phyloP scores from a whole-genome alignment of 2,329 filamentous ascomycete genomes.

The Colletotrichum higginsianum region DNA sequence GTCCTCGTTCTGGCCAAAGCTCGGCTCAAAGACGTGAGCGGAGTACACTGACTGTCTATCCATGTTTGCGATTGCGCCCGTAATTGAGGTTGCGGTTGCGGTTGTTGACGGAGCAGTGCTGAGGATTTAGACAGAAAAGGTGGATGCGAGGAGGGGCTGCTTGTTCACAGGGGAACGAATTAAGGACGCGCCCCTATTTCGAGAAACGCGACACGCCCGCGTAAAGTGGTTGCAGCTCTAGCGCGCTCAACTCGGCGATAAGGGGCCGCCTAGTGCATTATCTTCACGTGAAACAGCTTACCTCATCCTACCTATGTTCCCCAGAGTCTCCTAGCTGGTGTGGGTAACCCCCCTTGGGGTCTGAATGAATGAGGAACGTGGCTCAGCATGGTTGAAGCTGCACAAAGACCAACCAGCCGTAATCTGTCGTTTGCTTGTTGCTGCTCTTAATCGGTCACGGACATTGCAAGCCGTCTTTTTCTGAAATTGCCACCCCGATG shows the following conservation, averaged over 20 bases:
- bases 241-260: neutral
- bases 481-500: constrained; percentile 21
- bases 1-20: constrained; percentile 76
- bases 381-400: constrained; percentile 36
- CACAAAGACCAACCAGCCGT: constrained; percentile 21
- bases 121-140: constrained; percentile 40
- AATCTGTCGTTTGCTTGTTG: constrained; percentile 26
- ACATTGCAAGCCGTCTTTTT: constrained; percentile 17
- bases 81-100: constrained; percentile 3
- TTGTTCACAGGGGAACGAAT: constrained; percentile 33
- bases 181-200: constrained; percentile 32
- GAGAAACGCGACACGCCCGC: constrained; percentile 18
- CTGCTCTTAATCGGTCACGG: constrained; percentile 13
- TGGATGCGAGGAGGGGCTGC: constrained; percentile 39
- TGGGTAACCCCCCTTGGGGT: constrained; percentile 22
- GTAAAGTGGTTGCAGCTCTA: constrained; percentile 40
- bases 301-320: constrained; percentile 25
- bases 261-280: constrained; percentile 12
- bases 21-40: constrained; percentile 82
- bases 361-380: constrained; percentile 24
- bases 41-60: constrained; percentile 92
- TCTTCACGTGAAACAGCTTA: constrained; percentile 29
- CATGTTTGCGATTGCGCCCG: constrained; percentile 64
- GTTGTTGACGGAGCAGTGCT: constrained; percentile 26
- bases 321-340: constrained; percentile 12